phyloP scores from a whole-genome alignment of 495 filamentous ascomycete genomes.

The Penicillium tannophilum region DNA sequence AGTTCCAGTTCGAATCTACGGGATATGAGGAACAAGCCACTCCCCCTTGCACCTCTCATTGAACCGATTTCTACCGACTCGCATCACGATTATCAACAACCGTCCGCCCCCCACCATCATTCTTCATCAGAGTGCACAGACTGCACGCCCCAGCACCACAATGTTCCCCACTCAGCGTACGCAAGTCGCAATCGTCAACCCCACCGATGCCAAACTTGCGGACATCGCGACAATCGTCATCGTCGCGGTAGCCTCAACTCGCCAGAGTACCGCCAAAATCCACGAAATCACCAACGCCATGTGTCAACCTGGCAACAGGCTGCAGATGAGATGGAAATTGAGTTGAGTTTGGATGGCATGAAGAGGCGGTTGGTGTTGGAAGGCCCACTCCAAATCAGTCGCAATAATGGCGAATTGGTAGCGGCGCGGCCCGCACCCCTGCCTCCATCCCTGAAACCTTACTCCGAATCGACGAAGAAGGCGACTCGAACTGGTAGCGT shows the following conservation, averaged over 20 bases:
- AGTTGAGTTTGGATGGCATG: background rate
- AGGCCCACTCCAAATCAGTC: constrained; percentile 40
- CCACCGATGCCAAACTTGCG: constrained; percentile 7
- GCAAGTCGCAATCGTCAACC: constrained; percentile 1
- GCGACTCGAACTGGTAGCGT: background rate
- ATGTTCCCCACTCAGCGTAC: constrained; percentile 1
- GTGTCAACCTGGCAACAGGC: constrained; percentile 34
- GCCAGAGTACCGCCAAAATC: background rate
- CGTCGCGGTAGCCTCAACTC: background rate
- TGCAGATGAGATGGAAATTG: constrained; percentile 33
- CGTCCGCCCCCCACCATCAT: constrained; percentile 14
- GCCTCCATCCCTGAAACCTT: constrained; percentile 33
- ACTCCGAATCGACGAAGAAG: constrained; percentile 16
- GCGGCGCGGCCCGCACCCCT: constrained; percentile 40
- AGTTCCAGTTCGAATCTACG: constrained; percentile 20
- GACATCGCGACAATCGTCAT: background rate
- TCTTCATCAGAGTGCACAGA: background rate
- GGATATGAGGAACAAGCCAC: constrained; percentile 47
- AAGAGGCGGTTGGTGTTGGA: constrained; percentile 22
- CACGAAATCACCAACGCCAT: constrained; percentile 9
- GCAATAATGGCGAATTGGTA: constrained; percentile 41
- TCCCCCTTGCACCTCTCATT: constrained; percentile 46
- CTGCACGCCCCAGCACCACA: background rate
- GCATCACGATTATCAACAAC: background rate
- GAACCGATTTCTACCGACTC: constrained; percentile 19